These are phyloP conservation scores for Jasminum sambac DNA, from an alignment of 257 asterid species.

Conservation along the genomic window DNA sequence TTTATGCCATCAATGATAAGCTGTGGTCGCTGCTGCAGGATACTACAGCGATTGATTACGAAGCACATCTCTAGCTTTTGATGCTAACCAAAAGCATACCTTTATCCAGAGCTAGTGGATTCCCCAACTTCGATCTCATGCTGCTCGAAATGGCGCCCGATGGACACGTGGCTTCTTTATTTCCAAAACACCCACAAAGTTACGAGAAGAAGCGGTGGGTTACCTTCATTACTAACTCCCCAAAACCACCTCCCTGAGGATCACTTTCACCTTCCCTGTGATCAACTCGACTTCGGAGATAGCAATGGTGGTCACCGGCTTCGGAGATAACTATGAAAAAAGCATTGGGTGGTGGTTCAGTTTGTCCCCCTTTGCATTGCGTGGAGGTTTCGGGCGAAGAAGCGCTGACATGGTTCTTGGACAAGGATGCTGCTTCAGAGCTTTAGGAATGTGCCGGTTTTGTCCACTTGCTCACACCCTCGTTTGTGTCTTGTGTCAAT, in stretches of 20 bases:
- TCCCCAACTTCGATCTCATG: conserved; percentile 68
- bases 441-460: not conserved
- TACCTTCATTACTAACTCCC: conserved; percentile 67
- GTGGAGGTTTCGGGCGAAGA: conserved; percentile 32
- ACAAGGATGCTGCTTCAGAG: conserved; percentile 36
- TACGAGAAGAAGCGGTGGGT: conserved; percentile 58
- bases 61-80: conserved; percentile 26
- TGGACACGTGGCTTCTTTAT: conserved; percentile 66
- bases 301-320: conserved; percentile 56
- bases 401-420: conserved; percentile 38
- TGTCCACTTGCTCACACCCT: not conserved
- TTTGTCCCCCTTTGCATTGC: conserved; percentile 22
- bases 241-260: conserved; percentile 78
- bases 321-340: conserved; percentile 44
- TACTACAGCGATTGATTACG: conserved; percentile 35
- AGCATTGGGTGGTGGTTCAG: conserved; percentile 12
- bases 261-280: conserved; percentile 69
- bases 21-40: conserved; percentile 18
- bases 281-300: conserved; percentile 59
- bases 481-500: not conserved
- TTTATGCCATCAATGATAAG: conserved; percentile 38
- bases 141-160: conserved; percentile 77
- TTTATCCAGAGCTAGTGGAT: conserved; percentile 19
- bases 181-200: conserved; percentile 55
- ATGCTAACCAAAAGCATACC: conserved; percentile 27